These are phyloP conservation scores for Pythium apleroticum DNA, from an alignment of 352 stramenopile species.

Conservation along the genomic window DNA sequence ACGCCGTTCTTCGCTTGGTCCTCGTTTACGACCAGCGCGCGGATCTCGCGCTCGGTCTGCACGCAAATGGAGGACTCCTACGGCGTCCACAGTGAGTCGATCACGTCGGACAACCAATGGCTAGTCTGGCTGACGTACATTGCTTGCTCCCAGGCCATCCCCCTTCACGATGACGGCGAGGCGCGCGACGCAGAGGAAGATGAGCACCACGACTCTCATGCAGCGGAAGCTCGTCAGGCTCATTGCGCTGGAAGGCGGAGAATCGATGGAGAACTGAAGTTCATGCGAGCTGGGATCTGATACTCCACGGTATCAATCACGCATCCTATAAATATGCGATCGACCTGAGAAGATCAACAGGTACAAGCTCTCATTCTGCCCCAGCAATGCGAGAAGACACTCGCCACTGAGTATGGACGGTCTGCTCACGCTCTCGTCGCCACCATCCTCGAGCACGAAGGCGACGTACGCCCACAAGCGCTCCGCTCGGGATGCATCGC, in stretches of 20 bases:
- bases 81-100: background rate
- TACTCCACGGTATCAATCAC: background rate
- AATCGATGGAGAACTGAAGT: background rate
- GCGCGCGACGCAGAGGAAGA: background rate
- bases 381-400: background rate
- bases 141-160: slow-evolving; percentile 32
- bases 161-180: background rate
- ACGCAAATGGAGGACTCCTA: slow-evolving; percentile 47
- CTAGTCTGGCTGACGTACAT: slow-evolving; percentile 22
- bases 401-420: slow-evolving; percentile 19
- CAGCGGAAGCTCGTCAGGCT: background rate
- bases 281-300: background rate
- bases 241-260: background rate
- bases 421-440: slow-evolving; percentile 22
- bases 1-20: slow-evolving; percentile 63
- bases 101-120: background rate
- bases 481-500: slow-evolving; percentile 8
- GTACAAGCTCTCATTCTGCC: background rate
- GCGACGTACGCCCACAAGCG: slow-evolving; percentile 19
- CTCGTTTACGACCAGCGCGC: slow-evolving; percentile 49
- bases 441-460: slow-evolving; percentile 3
- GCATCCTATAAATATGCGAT: slow-evolving; percentile 1
- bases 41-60: slow-evolving; percentile 46
- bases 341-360: background rate
- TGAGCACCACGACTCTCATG: background rate